These are phyloP conservation scores for Lojkania enalia DNA, from an alignment of 2,329 filamentous ascomycete species.

Conservation along the genomic window DNA sequence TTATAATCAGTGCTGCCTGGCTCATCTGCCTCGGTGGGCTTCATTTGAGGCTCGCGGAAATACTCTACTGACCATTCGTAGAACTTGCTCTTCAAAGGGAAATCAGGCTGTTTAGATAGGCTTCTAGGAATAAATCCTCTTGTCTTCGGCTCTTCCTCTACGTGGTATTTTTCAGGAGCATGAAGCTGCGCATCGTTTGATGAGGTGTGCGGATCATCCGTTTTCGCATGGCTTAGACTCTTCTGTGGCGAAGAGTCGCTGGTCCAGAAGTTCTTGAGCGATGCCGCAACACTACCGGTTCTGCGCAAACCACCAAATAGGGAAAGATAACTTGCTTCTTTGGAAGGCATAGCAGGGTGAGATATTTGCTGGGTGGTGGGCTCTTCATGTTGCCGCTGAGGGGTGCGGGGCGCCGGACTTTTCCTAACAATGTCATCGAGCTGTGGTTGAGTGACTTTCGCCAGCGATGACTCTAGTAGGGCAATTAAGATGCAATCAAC, in stretches of 20 bases:
- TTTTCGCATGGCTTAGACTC: constrained; percentile 49
- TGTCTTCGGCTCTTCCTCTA: constrained; percentile 77
- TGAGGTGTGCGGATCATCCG: constrained; percentile 64
- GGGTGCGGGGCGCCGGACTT: constrained; percentile 51
- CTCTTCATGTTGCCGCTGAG: constrained; percentile 34
- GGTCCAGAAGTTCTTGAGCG: constrained; percentile 63
- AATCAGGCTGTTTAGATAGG: constrained; percentile 59
- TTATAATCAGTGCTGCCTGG: constrained; percentile 97
- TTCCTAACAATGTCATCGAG: constrained; percentile 69
- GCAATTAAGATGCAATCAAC: constrained; percentile 82
- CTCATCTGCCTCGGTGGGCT: constrained; percentile 91
- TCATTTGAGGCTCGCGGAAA: constrained; percentile 98
- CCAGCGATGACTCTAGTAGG: constrained; percentile 76
- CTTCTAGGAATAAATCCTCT: constrained; percentile 70
- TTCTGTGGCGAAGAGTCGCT: constrained; percentile 38
- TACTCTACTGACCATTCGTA: constrained; percentile 96
- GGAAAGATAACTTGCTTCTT: constrained; percentile 60
- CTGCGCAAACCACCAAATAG: constrained; percentile 62
- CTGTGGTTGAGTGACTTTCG: constrained; percentile 67
- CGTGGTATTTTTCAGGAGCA: constrained; percentile 67
- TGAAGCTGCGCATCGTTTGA: constrained; percentile 73
- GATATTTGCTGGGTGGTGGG: constrained; percentile 49
- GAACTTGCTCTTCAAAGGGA: constrained; percentile 83
- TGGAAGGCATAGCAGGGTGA: constrained; percentile 53
- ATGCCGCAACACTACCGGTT: constrained; percentile 67